These are phyloP conservation scores for Globisporangium alternatum DNA, from an alignment of 352 stramenopile species.

Conservation along the genomic window DNA sequence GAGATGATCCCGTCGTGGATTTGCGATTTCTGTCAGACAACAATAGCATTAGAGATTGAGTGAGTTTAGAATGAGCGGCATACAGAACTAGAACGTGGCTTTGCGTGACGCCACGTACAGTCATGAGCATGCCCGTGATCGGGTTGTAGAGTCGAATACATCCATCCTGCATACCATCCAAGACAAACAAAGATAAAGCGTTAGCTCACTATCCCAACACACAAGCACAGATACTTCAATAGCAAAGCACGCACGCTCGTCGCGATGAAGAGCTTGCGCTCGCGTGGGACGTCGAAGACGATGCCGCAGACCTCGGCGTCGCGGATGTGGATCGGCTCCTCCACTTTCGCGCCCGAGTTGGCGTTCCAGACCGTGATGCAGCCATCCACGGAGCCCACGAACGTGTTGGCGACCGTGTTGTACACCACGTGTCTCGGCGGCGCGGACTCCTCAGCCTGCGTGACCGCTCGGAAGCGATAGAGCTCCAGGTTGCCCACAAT, in stretches of 20 bases:
- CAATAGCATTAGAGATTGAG: not conserved
- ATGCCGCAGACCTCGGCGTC: slow-evolving; percentile 58
- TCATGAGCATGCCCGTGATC: slow-evolving; percentile 49
- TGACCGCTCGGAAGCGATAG: slow-evolving; percentile 47
- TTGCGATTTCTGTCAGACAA: slow-evolving; percentile 30
- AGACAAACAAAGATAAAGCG: not conserved
- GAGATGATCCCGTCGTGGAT: slow-evolving; percentile 60
- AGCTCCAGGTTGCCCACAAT: slow-evolving; percentile 53
- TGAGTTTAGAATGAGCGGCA: not conserved
- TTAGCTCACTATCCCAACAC: not conserved
- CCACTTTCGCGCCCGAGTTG: slow-evolving; percentile 56
- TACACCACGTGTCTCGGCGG: slow-evolving; percentile 49
- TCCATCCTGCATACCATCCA: slow-evolving; percentile 36
- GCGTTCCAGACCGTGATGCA: slow-evolving; percentile 65
- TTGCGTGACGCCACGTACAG: slow-evolving; percentile 22
- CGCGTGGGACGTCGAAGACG: slow-evolving; percentile 51
- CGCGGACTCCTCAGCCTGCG: slow-evolving; percentile 29
- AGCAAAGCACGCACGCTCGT: slow-evolving; percentile 44
- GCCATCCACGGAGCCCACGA: slow-evolving; percentile 54
- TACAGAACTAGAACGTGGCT: not conserved
- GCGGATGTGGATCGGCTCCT: slow-evolving; percentile 45
- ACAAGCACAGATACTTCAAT: not conserved
- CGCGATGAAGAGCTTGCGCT: slow-evolving; percentile 67
- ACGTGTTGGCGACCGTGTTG: slow-evolving; percentile 58
- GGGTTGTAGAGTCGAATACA: slow-evolving; percentile 67